A percentile compares a stretch with the other conserved stretches of the same genome.
Evolutionary conservation across 2,329 filamentous ascomycete species (phyloP).

Genomic region (Colletotrichum sp.): DNA sequence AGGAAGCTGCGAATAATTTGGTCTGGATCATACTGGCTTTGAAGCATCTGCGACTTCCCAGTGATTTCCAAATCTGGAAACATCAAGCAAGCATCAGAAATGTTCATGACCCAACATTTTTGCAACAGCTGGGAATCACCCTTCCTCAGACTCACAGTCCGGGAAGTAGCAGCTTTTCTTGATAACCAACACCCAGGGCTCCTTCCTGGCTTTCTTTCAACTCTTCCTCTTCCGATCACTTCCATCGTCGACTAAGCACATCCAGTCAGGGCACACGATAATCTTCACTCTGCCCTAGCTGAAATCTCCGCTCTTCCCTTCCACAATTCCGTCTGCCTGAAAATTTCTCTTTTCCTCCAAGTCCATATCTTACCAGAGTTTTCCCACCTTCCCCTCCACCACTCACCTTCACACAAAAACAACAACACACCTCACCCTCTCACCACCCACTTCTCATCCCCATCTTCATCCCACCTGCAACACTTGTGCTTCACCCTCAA

Average conservation of each 20-base stretch:
- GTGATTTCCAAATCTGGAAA: not conserved
- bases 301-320: not conserved
- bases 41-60: accelerated
- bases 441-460: not conserved
- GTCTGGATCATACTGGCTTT: not conserved
- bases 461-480: not conserved
- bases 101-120: accelerated
- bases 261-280: not conserved
- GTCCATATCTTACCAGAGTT: not conserved
- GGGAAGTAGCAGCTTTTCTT: not conserved
- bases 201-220: not conserved
- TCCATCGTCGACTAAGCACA: not conserved
- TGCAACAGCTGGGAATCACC: not conserved
- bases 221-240: not conserved
- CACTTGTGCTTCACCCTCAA: not conserved
- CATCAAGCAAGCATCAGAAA: not conserved
- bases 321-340: not conserved
- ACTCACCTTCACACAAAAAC: not conserved
- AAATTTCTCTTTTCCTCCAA: not conserved
- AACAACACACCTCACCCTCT: not conserved
- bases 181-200: not conserved
- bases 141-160: not conserved
- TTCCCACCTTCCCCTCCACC: not conserved
- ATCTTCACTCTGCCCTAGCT: not conserved
- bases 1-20: accelerated